Evolutionary conservation across 148 eudicot species (phyloP), one percentile per base, ranked within the genome.

Genomic region (Heliosperma pusillum): DNA sequence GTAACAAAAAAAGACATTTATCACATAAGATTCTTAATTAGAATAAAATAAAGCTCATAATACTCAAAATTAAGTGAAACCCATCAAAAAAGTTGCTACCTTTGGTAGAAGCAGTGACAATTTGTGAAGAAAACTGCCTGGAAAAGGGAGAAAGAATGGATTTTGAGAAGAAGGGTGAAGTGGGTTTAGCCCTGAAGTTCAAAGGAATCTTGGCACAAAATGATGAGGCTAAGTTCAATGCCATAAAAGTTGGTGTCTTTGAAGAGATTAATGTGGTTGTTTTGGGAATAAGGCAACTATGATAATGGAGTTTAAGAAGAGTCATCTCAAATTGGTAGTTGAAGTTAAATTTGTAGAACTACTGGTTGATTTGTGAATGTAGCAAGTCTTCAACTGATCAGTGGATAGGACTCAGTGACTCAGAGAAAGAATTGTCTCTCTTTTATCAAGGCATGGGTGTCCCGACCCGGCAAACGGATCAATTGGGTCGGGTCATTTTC

Each of bases 141-240:
- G 74, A 66, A 5, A 88, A 82, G 72, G 75, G 13, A 65, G 85
- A 86, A 76, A 78, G 66, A 7, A 61, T 79, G 10, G 86, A 78
- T 72, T 79, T 83, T 16, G 69, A 57, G 75, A 68, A 75, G 74
- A 82, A 45, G 11, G 60, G 76, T 56, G 82, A 85, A 69, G 73
- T 69, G 86, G 91, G 88, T 72, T 62, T 86, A 72, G 73, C 75
- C 73, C 73, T 75, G 53, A 86, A 82, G 68, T 81, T 85, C 62
- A 57, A 55, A 66, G 86, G 78, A 21, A 80, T 20, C 25, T 80
- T 74, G 3, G 86, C 82, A 36, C 59, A 84, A 66, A 88, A 80
- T 76, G 80, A 68, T n/a, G 88, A 83, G 75, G 75, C 71, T 17
- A 86, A 82, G 80, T 78, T 74, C 47, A 81, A 64, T 10, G 87